Conservation (phyloP, 1,284 basidiomycete species). For the Cryptococcus jaspeensis region DNA sequence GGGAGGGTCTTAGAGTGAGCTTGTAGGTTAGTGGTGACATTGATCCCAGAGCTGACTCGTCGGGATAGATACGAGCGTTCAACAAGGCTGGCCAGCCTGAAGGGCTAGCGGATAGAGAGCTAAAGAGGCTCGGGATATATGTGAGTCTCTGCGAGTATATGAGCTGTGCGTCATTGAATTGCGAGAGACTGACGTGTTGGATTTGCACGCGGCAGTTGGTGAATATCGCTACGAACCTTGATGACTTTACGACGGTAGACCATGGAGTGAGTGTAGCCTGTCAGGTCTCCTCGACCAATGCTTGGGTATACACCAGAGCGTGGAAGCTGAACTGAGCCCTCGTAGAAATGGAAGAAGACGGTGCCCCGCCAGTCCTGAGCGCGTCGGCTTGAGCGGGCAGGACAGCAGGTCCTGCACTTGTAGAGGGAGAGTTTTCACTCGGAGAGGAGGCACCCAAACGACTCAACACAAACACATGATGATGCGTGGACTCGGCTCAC, state of each 20-base stretch:
- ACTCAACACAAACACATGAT: too few species aligned
- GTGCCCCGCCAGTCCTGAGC: not conserved
- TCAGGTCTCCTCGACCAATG: not conserved
- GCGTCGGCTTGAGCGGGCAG: too few species aligned
- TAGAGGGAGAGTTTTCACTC: too few species aligned
- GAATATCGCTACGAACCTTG: conserved; percentile 28
- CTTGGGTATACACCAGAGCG: too few species aligned
- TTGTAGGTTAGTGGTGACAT: not conserved
- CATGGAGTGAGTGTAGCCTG: conserved; percentile 31
- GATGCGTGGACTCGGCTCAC: too few species aligned
- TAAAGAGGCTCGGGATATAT: conserved; percentile 65
- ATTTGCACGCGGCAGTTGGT: conserved; percentile 25
- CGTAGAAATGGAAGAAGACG: not conserved
- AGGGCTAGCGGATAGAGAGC: conserved; percentile 62
- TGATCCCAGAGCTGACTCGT: not conserved
- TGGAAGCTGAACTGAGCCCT: not conserved
- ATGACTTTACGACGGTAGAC: conserved; percentile 41
- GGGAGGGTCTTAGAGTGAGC: conserved; percentile 67
- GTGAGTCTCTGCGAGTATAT: conserved; percentile 22
- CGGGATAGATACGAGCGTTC: conserved; percentile 65
- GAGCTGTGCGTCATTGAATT: not conserved
- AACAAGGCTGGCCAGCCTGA: conserved; percentile 68
- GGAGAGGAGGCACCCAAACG: too few species aligned
- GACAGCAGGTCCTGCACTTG: too few species aligned
- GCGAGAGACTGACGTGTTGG: not conserved